phyloP scores from a whole-genome alignment of 1,284 basidiomycete species.

The Wolfiporia cocos region DNA sequence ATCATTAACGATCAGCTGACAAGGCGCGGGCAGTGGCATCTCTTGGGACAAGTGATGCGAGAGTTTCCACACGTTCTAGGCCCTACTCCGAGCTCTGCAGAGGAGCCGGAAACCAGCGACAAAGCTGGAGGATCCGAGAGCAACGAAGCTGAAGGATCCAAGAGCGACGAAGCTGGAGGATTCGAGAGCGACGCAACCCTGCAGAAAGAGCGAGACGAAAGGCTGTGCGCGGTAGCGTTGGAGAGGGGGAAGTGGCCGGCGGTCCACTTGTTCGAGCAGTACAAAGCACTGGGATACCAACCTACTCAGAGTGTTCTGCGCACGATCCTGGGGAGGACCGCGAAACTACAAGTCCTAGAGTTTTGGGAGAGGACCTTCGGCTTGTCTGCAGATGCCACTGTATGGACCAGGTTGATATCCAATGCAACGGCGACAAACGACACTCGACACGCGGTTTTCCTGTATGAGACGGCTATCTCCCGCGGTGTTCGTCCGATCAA shows the following conservation, averaged over 20 bases:
- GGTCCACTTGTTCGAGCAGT: conserved; percentile 10
- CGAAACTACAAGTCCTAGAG: conserved; percentile 33
- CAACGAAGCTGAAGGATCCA: too few relatives aligned
- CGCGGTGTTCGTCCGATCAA: conserved; percentile 40
- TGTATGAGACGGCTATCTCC: conserved; percentile 40
- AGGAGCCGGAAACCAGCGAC: too few relatives aligned
- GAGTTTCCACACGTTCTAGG: too few relatives aligned
- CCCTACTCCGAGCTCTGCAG: too few relatives aligned
- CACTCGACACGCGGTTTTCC: conserved; percentile 31
- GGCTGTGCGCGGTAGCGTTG: neutral
- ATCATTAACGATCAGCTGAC: too few relatives aligned
- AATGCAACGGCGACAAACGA: conserved; percentile 26
- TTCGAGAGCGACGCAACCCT: too few relatives aligned
- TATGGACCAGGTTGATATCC: conserved; percentile 47
- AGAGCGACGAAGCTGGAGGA: too few relatives aligned
- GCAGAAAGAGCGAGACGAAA: too few relatives aligned
- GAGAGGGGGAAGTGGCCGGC: conserved; percentile 6
- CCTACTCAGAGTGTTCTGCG: conserved; percentile 30
- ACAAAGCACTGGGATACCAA: conserved; percentile 27
- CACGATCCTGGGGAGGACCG: conserved; percentile 31
- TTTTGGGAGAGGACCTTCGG: conserved; percentile 36
- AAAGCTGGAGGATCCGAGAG: too few relatives aligned
- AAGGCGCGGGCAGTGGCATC: too few relatives aligned
- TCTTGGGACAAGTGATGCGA: too few relatives aligned
- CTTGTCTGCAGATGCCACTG: conserved; percentile 31